Evolutionary conservation across 352 stramenopile genomes (phyloP), one percentile per base, ranked within the genome.

Genomic region (Peronospora destructor): DNA sequence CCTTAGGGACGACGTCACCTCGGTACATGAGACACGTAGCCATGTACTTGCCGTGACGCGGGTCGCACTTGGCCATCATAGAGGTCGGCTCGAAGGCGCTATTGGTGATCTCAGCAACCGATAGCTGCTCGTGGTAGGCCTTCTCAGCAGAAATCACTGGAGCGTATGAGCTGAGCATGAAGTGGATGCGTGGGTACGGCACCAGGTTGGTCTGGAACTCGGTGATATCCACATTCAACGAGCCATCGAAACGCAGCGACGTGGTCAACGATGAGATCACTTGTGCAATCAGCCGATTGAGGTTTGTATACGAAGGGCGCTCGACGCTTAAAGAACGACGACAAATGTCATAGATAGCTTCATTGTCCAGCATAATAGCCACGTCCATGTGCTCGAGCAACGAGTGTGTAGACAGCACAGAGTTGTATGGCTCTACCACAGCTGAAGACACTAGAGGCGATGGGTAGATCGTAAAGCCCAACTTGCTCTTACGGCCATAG

Each of bases 51-150:
- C 95, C 95, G 68, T 98, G 94, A 56, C 95, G 85, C 73, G 97
- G 96, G 71, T 99, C 96, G 45, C 95, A 99, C 84, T 99, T 99
- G 71, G 94, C 95, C 91, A 98, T 98, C 94, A 98, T 98, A 40
- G 76, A 85, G 23, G 71, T 76, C 6, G 91, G 91, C 66, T 98
- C 94, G 62, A 98, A 98, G 38, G 94, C 89, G 14, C 79, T 87
- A 72, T 96, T 97, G 59, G 94, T 98, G 60, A 98, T 98, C 68
- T 98, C 90, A 6, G 91, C 77, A 21, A 98, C 94, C 1, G 88
- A 97, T 6, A 98, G 74, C 52, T 94, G 76, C 63, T 98, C 92
- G 73, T 98, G 68, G 76, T 95, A 96, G 7, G 89, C 91, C 73
- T 97, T 98, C 59, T 97, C 90, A 14, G 85, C 83, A 13, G 86